phyloP scores from a whole-genome alignment of 148 eudicot genomes.

The Rhododendron henanense region DNA sequence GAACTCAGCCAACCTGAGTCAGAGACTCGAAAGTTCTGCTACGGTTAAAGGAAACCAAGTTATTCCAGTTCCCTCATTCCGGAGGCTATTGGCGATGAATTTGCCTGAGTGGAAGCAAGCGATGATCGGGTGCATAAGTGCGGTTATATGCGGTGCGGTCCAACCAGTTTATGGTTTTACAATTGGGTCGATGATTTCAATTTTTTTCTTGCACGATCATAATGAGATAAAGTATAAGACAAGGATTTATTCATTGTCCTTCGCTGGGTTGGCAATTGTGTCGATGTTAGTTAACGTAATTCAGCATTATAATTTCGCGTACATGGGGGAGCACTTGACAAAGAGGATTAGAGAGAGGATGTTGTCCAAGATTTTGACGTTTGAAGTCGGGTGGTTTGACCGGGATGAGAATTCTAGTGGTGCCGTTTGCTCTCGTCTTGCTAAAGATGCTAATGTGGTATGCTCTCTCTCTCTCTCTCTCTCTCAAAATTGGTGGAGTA shows the following conservation, averaged over 20 bases:
- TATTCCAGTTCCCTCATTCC: neutral
- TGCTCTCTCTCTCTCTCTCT: neutral
- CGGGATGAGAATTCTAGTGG: neutral
- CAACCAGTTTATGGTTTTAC: neutral
- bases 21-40: neutral
- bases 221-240: neutral
- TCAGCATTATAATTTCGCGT: neutral
- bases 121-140: neutral
- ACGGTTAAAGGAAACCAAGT: neutral
- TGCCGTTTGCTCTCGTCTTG: neutral
- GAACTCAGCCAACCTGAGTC: neutral
- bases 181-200: neutral
- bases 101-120: neutral
- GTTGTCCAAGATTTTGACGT: neutral
- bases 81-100: neutral
- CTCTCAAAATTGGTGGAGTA: neutral
- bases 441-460: neutral
- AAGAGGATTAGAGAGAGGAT: conserved; percentile 2
- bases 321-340: neutral
- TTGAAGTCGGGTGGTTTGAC: neutral
- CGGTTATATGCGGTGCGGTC: neutral
- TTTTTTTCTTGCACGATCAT: neutral
- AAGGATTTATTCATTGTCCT: neutral
- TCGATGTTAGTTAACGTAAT: neutral
- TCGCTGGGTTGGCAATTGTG: neutral